Base-by-base conservation (phyloP, 1,284 basidiomycete species). In the Cystobasidium slooffiae region DNA sequence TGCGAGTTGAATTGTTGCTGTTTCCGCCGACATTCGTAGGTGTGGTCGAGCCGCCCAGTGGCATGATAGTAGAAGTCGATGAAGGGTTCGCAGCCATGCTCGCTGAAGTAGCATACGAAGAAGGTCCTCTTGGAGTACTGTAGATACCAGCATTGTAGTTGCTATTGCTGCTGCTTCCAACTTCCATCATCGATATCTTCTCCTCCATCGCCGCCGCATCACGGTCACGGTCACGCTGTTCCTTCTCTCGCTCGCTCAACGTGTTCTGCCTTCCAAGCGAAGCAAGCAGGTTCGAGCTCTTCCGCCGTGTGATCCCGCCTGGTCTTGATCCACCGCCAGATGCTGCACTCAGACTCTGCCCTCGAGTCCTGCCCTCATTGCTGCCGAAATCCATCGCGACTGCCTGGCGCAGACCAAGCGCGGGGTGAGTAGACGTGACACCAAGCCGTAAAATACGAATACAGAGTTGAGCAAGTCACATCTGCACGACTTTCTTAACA, bases 251-350 rank as follows among this genome's bases (percentile, higher is more conserved):
- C 39, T 73, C 70, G 53, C 39, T 65, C 22, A 65, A 20, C 37
- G 70, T 73, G n/a, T 56, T 65, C 63, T 73, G 70, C 43, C 70
- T 39, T 3, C 52, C 70, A 6, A 73, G 52, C n/a, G 70, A 73
- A 3, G 70, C 70, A 46, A 73, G 70, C 39, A 73, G 51, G 39
- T 73, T 73, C 59, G 61, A 65, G 55, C 70, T 73, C 70, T 73
- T 73, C 18, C 70, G 62, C 52, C 70, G 62, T 20, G 70, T 64
- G 12, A 63, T 37, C 12, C 51, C 49, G 16, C 49, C 44, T 22
- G 64, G 64, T 12, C 64, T 47, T 18, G 37, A 46, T 6, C 8
- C 41, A 6, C 20, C 31, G 18, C n/a, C 31, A 31, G 31, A 31
- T 31, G 31, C 31, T 16, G 44, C 61, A n/a, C 61, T 51, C 44